Conservation (phyloP, 148 eudicot species). For the Camellia lanceoleosa region DNA sequence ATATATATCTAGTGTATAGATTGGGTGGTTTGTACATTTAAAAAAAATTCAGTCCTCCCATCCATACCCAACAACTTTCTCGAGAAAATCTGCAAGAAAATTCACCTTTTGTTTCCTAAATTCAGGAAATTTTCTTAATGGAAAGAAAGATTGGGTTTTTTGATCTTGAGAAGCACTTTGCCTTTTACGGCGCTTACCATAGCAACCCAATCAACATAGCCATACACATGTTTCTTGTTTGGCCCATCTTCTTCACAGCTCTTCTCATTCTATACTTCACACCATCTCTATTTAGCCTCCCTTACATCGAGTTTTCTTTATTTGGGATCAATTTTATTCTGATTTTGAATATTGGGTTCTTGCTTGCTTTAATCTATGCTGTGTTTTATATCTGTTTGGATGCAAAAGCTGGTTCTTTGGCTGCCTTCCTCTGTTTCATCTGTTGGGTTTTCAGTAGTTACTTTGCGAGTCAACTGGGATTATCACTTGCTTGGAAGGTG, state of each 20-base stretch:
- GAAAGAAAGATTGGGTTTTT: conserved; percentile 14
- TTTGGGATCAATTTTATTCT: conserved; percentile 6
- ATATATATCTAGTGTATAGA: too few species aligned
- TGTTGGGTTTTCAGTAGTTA: conserved; percentile 48
- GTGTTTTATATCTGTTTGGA: conserved; percentile 45
- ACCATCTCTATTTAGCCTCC: conserved; percentile 28
- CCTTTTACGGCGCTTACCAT: conserved; percentile 63
- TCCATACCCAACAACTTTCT: not conserved
- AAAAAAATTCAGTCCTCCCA: too few species aligned
- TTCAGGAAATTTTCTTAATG: not conserved
- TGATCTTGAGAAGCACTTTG: conserved; percentile 55
- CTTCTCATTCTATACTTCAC: conserved; percentile 34
- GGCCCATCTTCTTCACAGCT: conserved; percentile 52
- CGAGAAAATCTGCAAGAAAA: not conserved
- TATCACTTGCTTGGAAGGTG: conserved; percentile 59
- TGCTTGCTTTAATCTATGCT: conserved; percentile 33
- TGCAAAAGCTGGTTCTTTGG: conserved; percentile 51
- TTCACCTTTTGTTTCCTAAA: not conserved
- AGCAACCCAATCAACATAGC: conserved; percentile 51
- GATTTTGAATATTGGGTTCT: conserved; percentile 28
- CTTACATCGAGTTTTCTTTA: conserved; percentile 5
- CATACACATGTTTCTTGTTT: conserved; percentile 53
- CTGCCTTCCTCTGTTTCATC: conserved; percentile 48
- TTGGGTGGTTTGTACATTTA: too few species aligned
- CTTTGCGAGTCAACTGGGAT: conserved; percentile 34